phyloP scores from a whole-genome alignment of 2,329 filamentous ascomycete genomes.

The Rhinocladiella mackenziei region DNA sequence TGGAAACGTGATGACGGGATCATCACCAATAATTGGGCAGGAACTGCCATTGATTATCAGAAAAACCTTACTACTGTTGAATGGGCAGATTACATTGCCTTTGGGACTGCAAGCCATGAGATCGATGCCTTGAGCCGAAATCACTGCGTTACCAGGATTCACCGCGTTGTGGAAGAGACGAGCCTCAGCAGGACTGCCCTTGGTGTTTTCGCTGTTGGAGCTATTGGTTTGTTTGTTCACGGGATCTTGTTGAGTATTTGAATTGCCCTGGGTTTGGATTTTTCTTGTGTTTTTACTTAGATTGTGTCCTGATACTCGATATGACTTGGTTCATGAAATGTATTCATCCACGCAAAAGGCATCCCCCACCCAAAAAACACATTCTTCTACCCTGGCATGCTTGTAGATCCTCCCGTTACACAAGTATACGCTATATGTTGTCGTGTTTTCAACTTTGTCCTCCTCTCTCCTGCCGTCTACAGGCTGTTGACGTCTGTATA shows the following conservation, averaged over 20 bases:
- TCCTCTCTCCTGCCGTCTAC: too few relatives aligned
- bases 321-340: too few relatives aligned
- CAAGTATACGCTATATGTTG: too few relatives aligned
- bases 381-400: too few relatives aligned
- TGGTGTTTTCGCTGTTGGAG: slow-evolving; percentile 5
- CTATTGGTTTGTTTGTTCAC: slow-evolving; percentile 6
- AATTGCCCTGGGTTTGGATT: too few relatives aligned
- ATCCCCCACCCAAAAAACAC: too few relatives aligned
- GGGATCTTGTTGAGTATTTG: slow-evolving; percentile 3
- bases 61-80: slow-evolving; percentile 33
- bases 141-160: slow-evolving; percentile 17
- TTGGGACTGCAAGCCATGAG: slow-evolving; percentile 30
- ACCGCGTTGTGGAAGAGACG: slow-evolving; percentile 16
- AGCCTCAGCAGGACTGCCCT: slow-evolving; percentile 11
- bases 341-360: too few relatives aligned
- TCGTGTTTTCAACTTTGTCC: too few relatives aligned
- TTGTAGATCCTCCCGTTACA: too few relatives aligned
- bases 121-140: slow-evolving; percentile 29
- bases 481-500: too few relatives aligned
- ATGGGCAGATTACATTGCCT: slow-evolving; percentile 34
- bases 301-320: too few relatives aligned
- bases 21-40: slow-evolving; percentile 56
- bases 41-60: slow-evolving; percentile 55
- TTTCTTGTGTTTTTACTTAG: too few relatives aligned
- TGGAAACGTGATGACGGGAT: slow-evolving; percentile 53